Conservation (phyloP, 179 eudicot genomes). For the Silene noctiflora region DNA sequence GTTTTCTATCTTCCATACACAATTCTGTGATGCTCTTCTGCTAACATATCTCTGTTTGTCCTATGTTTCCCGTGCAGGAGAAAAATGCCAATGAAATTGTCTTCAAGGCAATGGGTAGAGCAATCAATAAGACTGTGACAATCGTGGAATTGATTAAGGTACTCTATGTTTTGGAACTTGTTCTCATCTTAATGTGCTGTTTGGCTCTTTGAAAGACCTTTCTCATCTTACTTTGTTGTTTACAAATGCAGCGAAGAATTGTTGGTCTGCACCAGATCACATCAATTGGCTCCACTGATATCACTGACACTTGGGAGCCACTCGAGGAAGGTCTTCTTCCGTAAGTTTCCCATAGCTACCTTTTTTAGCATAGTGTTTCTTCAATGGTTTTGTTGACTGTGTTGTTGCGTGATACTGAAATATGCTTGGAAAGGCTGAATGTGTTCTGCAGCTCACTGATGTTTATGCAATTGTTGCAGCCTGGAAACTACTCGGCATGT, state of each 20-base stretch:
- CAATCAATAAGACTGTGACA: conserved; percentile 94
- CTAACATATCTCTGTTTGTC: not conserved
- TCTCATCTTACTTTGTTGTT: not conserved
- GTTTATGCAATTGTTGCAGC: conserved; percentile 35
- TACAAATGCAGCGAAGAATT: conserved; percentile 57
- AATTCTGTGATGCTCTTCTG: not conserved
- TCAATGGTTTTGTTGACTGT: not conserved
- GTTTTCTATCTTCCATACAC: not conserved
- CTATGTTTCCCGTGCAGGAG: conserved; percentile 38
- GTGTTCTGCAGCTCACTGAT: conserved; percentile 7
- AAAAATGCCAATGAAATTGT: conserved; percentile 65
- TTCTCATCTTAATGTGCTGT: not conserved
- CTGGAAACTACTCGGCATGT: conserved; percentile 82
- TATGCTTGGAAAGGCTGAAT: not conserved
- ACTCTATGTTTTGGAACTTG: not conserved
- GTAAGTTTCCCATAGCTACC: conserved; percentile 40
- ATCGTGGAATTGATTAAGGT: conserved; percentile 88
- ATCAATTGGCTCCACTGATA: conserved; percentile 70
- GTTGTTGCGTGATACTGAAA: not conserved
- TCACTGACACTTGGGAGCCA: conserved; percentile 86
- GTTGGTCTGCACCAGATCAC: conserved; percentile 77
- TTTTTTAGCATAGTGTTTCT: not conserved
- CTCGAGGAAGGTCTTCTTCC: conserved; percentile 84
- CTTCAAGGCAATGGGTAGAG: conserved; percentile 96
- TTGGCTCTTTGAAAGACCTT: not conserved